phyloP scores from a whole-genome alignment of 1,284 basidiomycete genomes.

The Tilletiaria anomala region DNA sequence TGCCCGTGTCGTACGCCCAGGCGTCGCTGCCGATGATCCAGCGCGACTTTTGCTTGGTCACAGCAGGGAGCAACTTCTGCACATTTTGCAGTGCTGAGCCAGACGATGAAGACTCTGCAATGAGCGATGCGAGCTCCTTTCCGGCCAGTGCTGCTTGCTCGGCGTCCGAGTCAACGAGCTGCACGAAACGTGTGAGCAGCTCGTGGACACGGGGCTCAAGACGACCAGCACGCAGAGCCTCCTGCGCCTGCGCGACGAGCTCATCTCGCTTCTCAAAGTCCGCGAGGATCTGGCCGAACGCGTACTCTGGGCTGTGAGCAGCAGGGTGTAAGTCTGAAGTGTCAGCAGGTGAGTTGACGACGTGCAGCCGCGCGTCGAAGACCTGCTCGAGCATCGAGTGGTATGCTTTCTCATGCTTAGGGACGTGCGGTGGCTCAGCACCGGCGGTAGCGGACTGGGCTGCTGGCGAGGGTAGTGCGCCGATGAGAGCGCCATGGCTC shows the following conservation, averaged over 20 bases:
- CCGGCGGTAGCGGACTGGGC: too few species aligned
- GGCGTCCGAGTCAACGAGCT: constrained; percentile 16
- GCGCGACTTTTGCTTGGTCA: too few species aligned
- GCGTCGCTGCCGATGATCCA: constrained; percentile 98
- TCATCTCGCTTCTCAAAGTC: constrained; percentile 45
- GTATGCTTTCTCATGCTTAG: constrained; percentile 81
- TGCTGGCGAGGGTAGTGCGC: too few species aligned
- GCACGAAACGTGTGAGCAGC: constrained; percentile 23
- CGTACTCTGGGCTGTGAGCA: constrained; percentile 81
- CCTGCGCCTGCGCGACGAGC: constrained; percentile 25
- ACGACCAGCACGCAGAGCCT: constrained; percentile 11
- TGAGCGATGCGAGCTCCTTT: constrained; percentile 34
- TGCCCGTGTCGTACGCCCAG: constrained; percentile 91
- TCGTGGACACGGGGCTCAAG: constrained; percentile 18
- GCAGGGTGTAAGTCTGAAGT: constrained; percentile 26
- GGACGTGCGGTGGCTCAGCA: constrained; percentile 42
- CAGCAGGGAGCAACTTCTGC: too few species aligned
- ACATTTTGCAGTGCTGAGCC: constrained; percentile 21
- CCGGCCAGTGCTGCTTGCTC: constrained; percentile 13
- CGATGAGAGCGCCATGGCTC: too few species aligned
- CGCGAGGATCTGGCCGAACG: constrained; percentile 74
- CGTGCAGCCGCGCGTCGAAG: constrained; percentile 66
- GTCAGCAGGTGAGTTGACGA: constrained; percentile 51
- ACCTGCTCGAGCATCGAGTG: constrained; percentile 71
- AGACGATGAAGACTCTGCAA: constrained; percentile 47